Conservation (phyloP, 1,284 basidiomycete species). For the Cystobasidiaceae sp. region DNA sequence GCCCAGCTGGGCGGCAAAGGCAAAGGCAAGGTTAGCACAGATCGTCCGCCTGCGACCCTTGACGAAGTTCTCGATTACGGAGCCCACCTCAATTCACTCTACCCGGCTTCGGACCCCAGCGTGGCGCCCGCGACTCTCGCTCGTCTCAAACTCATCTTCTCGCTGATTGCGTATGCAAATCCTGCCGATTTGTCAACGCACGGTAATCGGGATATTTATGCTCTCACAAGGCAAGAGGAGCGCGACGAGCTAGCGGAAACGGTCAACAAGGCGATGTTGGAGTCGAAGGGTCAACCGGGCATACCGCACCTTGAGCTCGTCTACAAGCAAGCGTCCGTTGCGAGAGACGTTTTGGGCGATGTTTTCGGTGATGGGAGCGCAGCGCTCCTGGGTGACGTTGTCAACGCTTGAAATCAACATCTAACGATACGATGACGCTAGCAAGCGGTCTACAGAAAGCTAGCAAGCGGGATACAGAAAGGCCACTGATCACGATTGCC, state of each 20-base stretch:
- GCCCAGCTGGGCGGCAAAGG: not conserved
- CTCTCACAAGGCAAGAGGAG: constrained; percentile 57
- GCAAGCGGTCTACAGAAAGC: too few relatives aligned
- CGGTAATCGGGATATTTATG: constrained; percentile 61
- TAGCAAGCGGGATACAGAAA: too few relatives aligned
- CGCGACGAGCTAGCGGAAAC: constrained; percentile 62
- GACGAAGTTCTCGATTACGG: constrained; percentile 21
- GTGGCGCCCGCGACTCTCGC: constrained; percentile 43
- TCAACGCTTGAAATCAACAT: constrained; percentile 39
- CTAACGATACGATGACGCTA: too few relatives aligned
- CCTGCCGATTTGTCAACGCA: constrained; percentile 51
- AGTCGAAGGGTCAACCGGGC: constrained; percentile 66
- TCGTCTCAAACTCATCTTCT: constrained; percentile 61
- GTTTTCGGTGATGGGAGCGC: constrained; percentile 62
- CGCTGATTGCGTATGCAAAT: constrained; percentile 69
- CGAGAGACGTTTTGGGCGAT: constrained; percentile 62
- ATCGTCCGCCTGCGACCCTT: not conserved
- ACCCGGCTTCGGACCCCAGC: constrained; percentile 39
- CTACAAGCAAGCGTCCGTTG: constrained; percentile 64
- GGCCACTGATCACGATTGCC: too few relatives aligned
- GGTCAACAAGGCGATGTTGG: constrained; percentile 70
- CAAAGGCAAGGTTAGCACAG: not conserved
- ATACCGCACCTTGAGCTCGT: constrained; percentile 66
- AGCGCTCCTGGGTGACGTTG: constrained; percentile 69
- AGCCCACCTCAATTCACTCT: constrained; percentile 33